Evolutionary conservation across 305 asterid species (phyloP).

Genomic region (Fraxinus paxiana): DNA sequence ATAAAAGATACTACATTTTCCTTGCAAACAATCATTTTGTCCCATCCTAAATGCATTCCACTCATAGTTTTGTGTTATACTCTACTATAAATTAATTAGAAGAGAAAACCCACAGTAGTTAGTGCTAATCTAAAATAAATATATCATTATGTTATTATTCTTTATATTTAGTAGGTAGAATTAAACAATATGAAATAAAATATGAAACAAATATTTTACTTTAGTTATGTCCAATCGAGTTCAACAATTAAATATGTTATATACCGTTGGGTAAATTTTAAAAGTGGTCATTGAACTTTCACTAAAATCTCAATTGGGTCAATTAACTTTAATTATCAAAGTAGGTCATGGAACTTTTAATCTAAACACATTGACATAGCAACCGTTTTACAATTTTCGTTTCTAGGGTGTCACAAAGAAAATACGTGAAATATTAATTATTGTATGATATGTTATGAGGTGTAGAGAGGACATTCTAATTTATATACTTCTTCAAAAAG

Average conservation of each 20-base stretch:
- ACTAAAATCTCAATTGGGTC: background rate
- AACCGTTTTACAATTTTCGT: background rate
- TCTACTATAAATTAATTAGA: background rate
- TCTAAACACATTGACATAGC: background rate
- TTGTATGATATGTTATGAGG: background rate
- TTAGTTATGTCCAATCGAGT: background rate
- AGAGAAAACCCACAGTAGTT: background rate
- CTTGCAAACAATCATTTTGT: background rate
- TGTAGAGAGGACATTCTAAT: background rate
- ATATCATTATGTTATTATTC: background rate
- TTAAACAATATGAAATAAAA: no score
- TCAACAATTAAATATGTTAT: background rate
- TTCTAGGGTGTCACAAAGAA: background rate
- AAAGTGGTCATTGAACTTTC: background rate
- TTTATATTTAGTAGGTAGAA: background rate
- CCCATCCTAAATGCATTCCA: background rate
- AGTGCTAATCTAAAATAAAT: background rate
- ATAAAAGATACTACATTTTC: background rate
- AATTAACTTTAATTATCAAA: background rate
- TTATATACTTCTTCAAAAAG: background rate
- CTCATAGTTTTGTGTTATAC: background rate
- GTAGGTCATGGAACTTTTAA: background rate
- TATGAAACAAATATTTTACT: background rate
- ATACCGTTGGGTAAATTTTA: background rate
- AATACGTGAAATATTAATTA: background rate